phyloP scores from a whole-genome alignment of 495 filamentous ascomycete species.

The Lichenothelia convexa region DNA sequence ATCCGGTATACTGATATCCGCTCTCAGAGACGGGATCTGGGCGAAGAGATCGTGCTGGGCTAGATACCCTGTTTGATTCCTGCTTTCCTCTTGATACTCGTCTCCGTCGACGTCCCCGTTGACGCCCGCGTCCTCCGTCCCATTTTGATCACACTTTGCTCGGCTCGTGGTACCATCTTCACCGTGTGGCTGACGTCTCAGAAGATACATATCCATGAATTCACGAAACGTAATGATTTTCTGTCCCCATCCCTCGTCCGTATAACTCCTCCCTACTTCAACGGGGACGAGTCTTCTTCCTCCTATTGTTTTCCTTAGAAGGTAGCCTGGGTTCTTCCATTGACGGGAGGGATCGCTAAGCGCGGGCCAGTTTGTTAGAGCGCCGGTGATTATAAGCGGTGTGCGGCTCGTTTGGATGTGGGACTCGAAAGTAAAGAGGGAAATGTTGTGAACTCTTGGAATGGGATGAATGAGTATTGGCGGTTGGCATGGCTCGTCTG shows the following conservation, averaged over 20 bases:
- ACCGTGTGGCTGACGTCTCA: slow-evolving; percentile 6
- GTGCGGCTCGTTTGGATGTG: slow-evolving; percentile 34
- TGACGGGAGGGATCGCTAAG: slow-evolving; percentile 30
- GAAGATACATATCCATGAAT: slow-evolving; percentile 47
- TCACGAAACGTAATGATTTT: slow-evolving; percentile 56
- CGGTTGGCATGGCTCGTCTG: not conserved
- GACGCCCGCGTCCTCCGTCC: slow-evolving; percentile 3
- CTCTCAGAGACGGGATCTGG: slow-evolving; percentile 60
- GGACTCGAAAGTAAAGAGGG: slow-evolving; percentile 42
- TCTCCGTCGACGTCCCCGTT: slow-evolving; percentile 5
- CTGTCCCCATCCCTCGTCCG: slow-evolving; percentile 73
- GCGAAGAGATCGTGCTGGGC: slow-evolving; percentile 78
- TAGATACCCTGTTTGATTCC: slow-evolving; percentile 42
- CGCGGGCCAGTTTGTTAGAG: slow-evolving; percentile 62
- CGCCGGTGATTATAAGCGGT: slow-evolving; percentile 53
- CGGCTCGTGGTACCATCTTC: not conserved
- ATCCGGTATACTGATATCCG: slow-evolving; percentile 67
- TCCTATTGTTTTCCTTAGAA: slow-evolving; percentile 52
- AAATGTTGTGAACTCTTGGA: slow-evolving; percentile 1
- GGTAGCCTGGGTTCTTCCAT: slow-evolving; percentile 61
- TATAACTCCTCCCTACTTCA: slow-evolving; percentile 80
- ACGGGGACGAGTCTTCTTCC: slow-evolving; percentile 72
- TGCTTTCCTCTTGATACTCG: not conserved
- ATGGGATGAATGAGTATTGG: slow-evolving; percentile 5
- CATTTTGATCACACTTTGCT: slow-evolving; percentile 16